Percentiles rank a stretch among this genome's conserved stretches.
Evolutionary conservation across 805 yeast genomes (phyloP).

Genomic region (Pichia nakasei): DNA sequence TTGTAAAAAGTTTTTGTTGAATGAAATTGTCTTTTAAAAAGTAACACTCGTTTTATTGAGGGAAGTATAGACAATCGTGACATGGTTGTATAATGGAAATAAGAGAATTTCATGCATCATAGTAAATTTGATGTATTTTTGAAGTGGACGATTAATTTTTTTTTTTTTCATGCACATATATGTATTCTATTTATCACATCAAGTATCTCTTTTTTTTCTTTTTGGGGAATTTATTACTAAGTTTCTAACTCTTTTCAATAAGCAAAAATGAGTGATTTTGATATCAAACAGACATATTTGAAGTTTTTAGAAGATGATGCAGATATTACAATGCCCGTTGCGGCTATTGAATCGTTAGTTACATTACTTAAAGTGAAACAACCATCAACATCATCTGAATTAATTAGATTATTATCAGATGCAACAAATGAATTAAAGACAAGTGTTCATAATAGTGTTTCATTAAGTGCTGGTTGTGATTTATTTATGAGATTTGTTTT

Average conservation of each 20-base stretch:
- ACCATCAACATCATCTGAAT: constrained; percentile 90
- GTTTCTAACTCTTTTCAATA: background rate
- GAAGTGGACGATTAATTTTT: too few species aligned
- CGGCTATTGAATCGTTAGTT: constrained; percentile 92
- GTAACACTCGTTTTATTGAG: too few species aligned
- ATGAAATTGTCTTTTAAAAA: background rate
- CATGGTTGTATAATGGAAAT: too few species aligned
- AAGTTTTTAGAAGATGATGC: constrained; percentile 78
- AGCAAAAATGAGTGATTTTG: constrained; percentile 38
- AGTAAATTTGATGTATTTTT: too few species aligned
- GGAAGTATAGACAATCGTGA: too few species aligned
- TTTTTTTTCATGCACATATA: too few species aligned
- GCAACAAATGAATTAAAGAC: constrained; percentile 69
- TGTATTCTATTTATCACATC: too few species aligned
- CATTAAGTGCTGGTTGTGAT: constrained; percentile 96
- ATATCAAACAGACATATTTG: constrained; percentile 73
- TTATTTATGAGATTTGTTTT: constrained; percentile 88
- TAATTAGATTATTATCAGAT: constrained; percentile 69
- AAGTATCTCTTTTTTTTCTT: too few species aligned
- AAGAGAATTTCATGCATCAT: too few species aligned
- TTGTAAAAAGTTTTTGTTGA: background rate
- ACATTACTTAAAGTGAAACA: constrained; percentile 73
- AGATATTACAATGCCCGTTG: constrained; percentile 99
- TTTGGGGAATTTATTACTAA: too few species aligned
- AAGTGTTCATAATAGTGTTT: constrained; percentile 83